Percentiles rank a stretch among this genome's conserved stretches.
Conservation (phyloP, 1,139 yeast genomes). For the Kodamaea anthophila region DNA sequence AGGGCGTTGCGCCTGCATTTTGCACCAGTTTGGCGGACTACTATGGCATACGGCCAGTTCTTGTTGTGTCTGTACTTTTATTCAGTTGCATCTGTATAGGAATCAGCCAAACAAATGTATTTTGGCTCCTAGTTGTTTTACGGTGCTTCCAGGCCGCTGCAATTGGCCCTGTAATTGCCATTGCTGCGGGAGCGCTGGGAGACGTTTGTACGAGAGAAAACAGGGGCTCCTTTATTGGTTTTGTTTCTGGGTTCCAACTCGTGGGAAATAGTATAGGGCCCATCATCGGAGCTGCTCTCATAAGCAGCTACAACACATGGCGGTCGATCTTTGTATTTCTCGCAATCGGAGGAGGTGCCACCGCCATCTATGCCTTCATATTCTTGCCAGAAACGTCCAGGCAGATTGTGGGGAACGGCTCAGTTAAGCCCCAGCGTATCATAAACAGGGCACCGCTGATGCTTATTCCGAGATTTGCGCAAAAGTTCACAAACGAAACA, state of each 20-base stretch:
- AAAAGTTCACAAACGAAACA: slow-evolving; percentile 22
- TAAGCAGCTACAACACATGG: slow-evolving; percentile 27
- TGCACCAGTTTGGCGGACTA: slow-evolving; percentile 62
- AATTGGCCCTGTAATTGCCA: slow-evolving; percentile 37
- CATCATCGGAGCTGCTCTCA: slow-evolving; percentile 32
- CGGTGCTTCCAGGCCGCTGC: slow-evolving; percentile 38
- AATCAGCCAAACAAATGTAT: slow-evolving; percentile 46
- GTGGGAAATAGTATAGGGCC: slow-evolving; percentile 39
- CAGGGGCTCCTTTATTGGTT: slow-evolving; percentile 37
- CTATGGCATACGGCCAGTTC: slow-evolving; percentile 64
- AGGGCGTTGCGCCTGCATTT: slow-evolving; percentile 49
- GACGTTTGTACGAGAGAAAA: slow-evolving; percentile 32
- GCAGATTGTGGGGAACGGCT: slow-evolving; percentile 35
- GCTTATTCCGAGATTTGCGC: slow-evolving; percentile 18
- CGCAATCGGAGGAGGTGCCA: slow-evolving; percentile 32
- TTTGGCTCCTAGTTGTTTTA: slow-evolving; percentile 30
- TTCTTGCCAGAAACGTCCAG: slow-evolving; percentile 34
- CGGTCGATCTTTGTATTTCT: slow-evolving; percentile 33
- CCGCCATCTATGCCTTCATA: slow-evolving; percentile 19
- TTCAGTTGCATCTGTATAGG: slow-evolving; percentile 57
- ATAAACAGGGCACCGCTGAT: slow-evolving; percentile 21
- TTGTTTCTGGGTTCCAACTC: slow-evolving; percentile 29
- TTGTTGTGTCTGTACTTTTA: slow-evolving; percentile 45
- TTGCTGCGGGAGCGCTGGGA: slow-evolving; percentile 36
- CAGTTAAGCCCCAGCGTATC: slow-evolving; percentile 20